Percentiles rank a stretch among this genome's conserved stretches.
Conservation (phyloP, 140 eudicot species). For the Stevia rebaudiana region DNA sequence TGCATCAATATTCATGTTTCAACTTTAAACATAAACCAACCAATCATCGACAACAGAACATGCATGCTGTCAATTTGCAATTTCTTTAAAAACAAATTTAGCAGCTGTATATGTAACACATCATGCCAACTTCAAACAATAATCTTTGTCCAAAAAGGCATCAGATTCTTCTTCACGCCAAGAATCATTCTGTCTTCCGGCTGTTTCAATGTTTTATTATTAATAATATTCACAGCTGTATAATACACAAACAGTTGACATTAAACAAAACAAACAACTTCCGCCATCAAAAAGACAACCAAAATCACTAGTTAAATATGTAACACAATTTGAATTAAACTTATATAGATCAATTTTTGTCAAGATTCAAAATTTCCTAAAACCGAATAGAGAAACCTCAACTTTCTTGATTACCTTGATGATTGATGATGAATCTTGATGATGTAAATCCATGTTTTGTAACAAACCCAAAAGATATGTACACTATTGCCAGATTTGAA, state of each 20-base stretch:
- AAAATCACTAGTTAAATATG: conserved; percentile 20
- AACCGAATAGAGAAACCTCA: conserved; percentile 10
- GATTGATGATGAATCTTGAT: conserved; percentile 26
- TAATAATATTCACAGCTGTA: conserved; percentile 30
- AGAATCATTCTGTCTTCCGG: conserved; percentile 23
- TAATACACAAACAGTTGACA: conserved; percentile 19
- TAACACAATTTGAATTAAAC: conserved; percentile 21
- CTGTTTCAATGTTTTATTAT: conserved; percentile 28
- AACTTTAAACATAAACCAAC: conserved; percentile 8
- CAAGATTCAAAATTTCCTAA: conserved; percentile 49
- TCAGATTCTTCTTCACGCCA: conserved; percentile 32
- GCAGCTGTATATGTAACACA: conserved; percentile 33
- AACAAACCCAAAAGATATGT: conserved; percentile 33
- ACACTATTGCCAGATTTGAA: conserved; percentile 27
- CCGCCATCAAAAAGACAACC: conserved; percentile 24
- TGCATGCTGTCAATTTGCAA: conserved; percentile 28
- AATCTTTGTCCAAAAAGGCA: conserved; percentile 27
- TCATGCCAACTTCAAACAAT: conserved; percentile 34
- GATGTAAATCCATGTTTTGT: conserved; percentile 14
- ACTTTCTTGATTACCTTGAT: conserved; percentile 25
- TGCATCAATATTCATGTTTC: conserved; percentile 11
- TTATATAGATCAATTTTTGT: conserved; percentile 29
- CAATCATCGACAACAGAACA: conserved; percentile 30
- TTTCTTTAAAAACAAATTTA: conserved; percentile 21
- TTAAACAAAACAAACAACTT: conserved; percentile 12